These are phyloP conservation scores for Hibiscus mutabilis DNA, from an alignment of 345 rosid species.

Conservation along the genomic window DNA sequence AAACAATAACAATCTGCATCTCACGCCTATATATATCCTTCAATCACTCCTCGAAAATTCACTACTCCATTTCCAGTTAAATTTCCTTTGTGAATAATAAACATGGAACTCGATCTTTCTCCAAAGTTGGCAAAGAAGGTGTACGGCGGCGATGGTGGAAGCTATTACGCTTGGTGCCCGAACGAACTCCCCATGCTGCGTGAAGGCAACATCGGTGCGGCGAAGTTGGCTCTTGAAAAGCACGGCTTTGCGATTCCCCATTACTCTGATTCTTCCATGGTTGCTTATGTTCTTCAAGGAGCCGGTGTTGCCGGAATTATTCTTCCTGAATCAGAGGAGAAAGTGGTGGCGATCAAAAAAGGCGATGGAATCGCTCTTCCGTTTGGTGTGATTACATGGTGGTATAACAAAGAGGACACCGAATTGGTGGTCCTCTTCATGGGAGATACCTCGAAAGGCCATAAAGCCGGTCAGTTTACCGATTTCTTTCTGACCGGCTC, in stretches of 20 bases:
- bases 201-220: constrained; percentile 32
- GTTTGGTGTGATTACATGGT: constrained; percentile 92
- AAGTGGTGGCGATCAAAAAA: constrained; percentile 60
- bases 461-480: constrained; percentile 70
- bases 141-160: constrained; percentile 67
- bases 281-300: constrained; percentile 83
- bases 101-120: constrained; percentile 76
- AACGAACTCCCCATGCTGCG: constrained; percentile 67
- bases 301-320: constrained; percentile 74
- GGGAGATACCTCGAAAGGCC: constrained; percentile 75
- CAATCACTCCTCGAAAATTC: background rate
- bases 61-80: background rate
- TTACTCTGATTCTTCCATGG: constrained; percentile 28
- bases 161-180: constrained; percentile 77
- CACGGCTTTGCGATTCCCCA: too few species aligned
- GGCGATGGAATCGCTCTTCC: constrained; percentile 90
- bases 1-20: too few species aligned
- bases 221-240: too few species aligned
- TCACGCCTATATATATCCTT: background rate
- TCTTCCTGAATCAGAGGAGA: constrained; percentile 79
- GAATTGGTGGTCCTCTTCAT: constrained; percentile 68
- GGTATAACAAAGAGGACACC: constrained; percentile 78
- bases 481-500: constrained; percentile 71
- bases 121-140: constrained; percentile 62
- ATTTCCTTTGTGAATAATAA: background rate